Conservation (phyloP, 2,329 filamentous ascomycete genomes). For the Orbilia ellipsospora region DNA sequence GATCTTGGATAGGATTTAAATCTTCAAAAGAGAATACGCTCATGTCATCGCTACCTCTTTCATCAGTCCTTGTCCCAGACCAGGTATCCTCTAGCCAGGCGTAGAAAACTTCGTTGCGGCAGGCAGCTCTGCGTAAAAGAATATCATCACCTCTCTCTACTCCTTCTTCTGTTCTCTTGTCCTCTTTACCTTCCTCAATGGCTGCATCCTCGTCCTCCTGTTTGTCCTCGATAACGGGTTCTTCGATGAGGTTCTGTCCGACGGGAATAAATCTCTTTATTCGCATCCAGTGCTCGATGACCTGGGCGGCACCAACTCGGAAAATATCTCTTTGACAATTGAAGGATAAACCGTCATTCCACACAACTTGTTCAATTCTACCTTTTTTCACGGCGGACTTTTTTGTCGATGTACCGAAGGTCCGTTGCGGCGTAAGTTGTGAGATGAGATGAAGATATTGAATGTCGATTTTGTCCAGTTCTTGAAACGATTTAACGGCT, state of each 20-base stretch:
- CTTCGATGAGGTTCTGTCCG: not conserved
- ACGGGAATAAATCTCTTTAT: constrained; percentile 28
- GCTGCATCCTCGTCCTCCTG: constrained; percentile 25
- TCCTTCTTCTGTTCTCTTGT: constrained; percentile 38
- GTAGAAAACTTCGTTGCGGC: constrained; percentile 42
- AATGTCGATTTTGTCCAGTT: constrained; percentile 62
- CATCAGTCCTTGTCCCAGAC: not conserved
- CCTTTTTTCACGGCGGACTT: constrained; percentile 3
- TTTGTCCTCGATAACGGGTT: not conserved
- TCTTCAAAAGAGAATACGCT: not conserved
- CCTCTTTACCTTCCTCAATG: constrained; percentile 33
- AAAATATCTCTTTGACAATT: constrained; percentile 51
- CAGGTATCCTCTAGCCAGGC: constrained; percentile 43
- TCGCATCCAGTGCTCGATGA: constrained; percentile 42
- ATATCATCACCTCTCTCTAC: constrained; percentile 28
- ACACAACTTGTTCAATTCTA: constrained; percentile 27
- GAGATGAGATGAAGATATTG: constrained; percentile 63
- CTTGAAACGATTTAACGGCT: constrained; percentile 65
- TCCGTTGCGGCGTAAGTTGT: constrained; percentile 63
- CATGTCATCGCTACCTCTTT: not conserved
- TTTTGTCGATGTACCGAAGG: constrained; percentile 58
- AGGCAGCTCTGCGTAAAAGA: constrained; percentile 41
- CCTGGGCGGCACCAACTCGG: constrained; percentile 13
- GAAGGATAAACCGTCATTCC: constrained; percentile 36
- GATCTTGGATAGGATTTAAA: constrained; percentile 28